Evolutionary conservation across 2,329 filamentous ascomycete species (phyloP), one percentile per base, ranked within the genome.

Genomic region (Thelonectria discophora): DNA sequence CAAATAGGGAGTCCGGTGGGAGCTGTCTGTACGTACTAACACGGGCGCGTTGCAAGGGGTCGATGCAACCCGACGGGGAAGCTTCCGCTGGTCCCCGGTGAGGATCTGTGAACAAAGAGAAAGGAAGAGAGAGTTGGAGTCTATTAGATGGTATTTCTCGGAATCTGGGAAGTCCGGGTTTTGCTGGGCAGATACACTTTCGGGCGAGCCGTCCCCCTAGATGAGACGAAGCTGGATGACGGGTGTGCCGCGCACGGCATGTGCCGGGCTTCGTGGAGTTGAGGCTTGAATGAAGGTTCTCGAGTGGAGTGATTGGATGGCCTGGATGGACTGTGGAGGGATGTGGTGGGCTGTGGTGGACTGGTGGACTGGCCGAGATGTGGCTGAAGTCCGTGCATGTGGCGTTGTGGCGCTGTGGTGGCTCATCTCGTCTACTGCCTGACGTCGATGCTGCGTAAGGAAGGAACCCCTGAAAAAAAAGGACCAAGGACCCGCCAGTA

Each of bases 381-480:
- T 63, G 55, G 55, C 55, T 63, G 40, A 37, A 12, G 45, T n/a
- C 30, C 55, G 24, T 21, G 4, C 20, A 17, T 27, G 47, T 40
- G 27, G 20, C 21, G 17, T 30, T 59, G 60, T 62, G 60, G 60
- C 5, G 17, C 18, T 59, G 60, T 62, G 60, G 60, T 55, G 51
- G 42, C 18, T 32, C 11, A 20, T 20, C 52, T 11, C 20, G 21
- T 27, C 47, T 34, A 30, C 24, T 24, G 55, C 51, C 51, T 52
- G 55, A 59, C 50, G 60, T 63, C 30, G 57, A 32, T 34, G 24
- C 18, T 50, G 46, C 8, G 39, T 46, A 61, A 10, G 21, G 32
- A 13, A 55, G 37, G 49, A 65, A 69, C 67, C 69, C 69, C 69
- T 71, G 67, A 60, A 60, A 63, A 66, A 66, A 55, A 47, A 43